Conservation (phyloP, 148 eudicot species). For the Camellia lanceoleosa region DNA sequence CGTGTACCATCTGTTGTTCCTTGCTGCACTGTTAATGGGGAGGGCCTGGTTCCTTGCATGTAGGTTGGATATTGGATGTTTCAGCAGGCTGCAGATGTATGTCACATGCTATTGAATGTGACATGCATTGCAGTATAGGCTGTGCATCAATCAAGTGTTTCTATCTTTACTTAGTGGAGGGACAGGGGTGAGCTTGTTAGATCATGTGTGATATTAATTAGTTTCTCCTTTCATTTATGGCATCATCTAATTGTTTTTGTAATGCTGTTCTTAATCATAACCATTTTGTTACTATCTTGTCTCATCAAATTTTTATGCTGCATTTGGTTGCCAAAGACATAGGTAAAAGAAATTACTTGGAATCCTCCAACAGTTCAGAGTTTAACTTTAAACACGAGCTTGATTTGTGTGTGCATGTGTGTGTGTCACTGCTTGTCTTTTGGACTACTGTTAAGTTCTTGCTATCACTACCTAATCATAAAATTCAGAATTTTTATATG, state of each 20-base stretch:
- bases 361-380: neutral
- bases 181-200: neutral
- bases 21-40: too few relatives aligned
- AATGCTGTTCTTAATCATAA: neutral
- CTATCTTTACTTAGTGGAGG: neutral
- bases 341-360: neutral
- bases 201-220: neutral
- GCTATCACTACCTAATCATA: too few relatives aligned
- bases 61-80: too few relatives aligned
- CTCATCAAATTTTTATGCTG: neutral
- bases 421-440: neutral
- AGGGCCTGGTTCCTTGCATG: too few relatives aligned
- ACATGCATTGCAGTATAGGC: too few relatives aligned
- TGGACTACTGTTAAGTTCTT: too few relatives aligned
- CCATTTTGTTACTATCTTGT: neutral
- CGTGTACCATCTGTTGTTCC: too few relatives aligned
- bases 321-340: neutral
- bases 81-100: too few relatives aligned
- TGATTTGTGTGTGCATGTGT: neutral
- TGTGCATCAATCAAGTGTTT: neutral
- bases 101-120: too few relatives aligned
- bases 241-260: constrained; percentile 1
- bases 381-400: neutral
- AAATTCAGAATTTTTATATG: too few relatives aligned
- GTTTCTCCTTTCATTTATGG: neutral